These are phyloP conservation scores for Uronychia setigera DNA, from an alignment of 73 alveolate genomes.

Conservation along the genomic window DNA sequence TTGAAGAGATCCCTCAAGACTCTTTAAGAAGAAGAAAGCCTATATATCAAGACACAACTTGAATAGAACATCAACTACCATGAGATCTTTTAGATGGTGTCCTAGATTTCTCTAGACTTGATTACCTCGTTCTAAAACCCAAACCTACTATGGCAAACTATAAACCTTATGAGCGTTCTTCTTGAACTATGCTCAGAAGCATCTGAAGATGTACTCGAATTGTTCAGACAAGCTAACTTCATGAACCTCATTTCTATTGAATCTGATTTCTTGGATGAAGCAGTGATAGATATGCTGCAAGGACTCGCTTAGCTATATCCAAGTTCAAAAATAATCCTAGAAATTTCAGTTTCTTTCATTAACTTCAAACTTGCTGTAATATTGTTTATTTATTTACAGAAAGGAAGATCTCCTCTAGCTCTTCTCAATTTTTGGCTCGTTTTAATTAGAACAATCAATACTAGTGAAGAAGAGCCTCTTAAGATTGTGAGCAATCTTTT, in stretches of 20 bases:
- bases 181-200: conserved; percentile 36
- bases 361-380: conserved; percentile 11
- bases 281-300: conserved; percentile 43
- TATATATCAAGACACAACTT: background rate
- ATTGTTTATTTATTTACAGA: background rate
- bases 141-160: conserved; percentile 36
- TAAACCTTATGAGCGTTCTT: conserved; percentile 20
- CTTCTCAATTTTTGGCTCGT: background rate
- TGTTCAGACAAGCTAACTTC: conserved; percentile 12
- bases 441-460: background rate
- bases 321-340: conserved; percentile 22
- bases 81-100: conserved; percentile 17
- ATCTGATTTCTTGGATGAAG: conserved; percentile 39
- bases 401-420: background rate
- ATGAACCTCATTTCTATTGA: conserved; percentile 11
- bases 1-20: background rate
- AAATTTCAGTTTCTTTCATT: conserved; percentile 24
- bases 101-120: conserved; percentile 14
- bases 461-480: background rate
- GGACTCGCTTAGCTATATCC: conserved; percentile 19
- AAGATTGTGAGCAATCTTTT: background rate
- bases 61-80: conserved; percentile 26
- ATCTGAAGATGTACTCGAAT: conserved; percentile 2
- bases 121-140: conserved; percentile 29
- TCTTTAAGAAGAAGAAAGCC: background rate